These are phyloP conservation scores for Russula earlei DNA, from an alignment of 768 basidiomycete species.

Conservation along the genomic window DNA sequence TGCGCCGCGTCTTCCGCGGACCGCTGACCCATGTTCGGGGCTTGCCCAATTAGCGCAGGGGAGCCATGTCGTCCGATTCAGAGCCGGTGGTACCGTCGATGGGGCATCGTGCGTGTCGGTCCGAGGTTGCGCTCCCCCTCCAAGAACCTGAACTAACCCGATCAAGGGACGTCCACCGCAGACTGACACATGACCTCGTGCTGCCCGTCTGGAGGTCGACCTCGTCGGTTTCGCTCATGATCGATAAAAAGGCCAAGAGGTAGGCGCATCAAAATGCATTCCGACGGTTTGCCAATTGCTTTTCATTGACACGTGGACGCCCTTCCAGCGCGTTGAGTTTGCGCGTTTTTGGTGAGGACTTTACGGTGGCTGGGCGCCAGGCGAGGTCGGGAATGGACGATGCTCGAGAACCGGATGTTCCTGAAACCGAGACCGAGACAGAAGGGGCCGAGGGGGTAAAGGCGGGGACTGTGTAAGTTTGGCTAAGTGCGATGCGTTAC, in stretches of 20 bases:
- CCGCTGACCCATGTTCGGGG: not conserved
- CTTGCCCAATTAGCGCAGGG: conserved; percentile 41
- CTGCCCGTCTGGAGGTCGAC: conserved; percentile 96
- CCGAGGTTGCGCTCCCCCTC: no score
- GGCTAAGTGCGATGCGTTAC: not conserved
- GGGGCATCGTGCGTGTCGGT: conserved; percentile 44
- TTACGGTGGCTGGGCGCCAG: conserved; percentile 44
- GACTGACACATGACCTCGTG: conserved; percentile 69
- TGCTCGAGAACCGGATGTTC: not conserved
- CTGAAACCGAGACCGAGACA: not conserved
- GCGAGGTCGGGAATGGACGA: conserved; percentile 24
- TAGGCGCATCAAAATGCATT: conserved; percentile 25
- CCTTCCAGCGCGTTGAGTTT: conserved; percentile 68
- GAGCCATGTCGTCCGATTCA: conserved; percentile 64
- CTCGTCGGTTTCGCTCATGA: conserved; percentile 80
- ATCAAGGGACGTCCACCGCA: conserved; percentile 23
- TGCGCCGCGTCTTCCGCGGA: not conserved
- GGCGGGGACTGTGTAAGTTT: not conserved
- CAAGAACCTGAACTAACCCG: no score
- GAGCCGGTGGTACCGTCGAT: conserved; percentile 40
- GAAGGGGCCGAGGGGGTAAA: not conserved
- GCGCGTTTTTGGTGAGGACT: conserved; percentile 74
- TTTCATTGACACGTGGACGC: not conserved
- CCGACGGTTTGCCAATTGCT: no score
- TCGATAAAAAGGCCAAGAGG: conserved; percentile 97